Percentiles rank a stretch among this genome's conserved stretches.
phyloP scores from a whole-genome alignment of 345 rosid species.

The Orychophragmus violaceus region DNA sequence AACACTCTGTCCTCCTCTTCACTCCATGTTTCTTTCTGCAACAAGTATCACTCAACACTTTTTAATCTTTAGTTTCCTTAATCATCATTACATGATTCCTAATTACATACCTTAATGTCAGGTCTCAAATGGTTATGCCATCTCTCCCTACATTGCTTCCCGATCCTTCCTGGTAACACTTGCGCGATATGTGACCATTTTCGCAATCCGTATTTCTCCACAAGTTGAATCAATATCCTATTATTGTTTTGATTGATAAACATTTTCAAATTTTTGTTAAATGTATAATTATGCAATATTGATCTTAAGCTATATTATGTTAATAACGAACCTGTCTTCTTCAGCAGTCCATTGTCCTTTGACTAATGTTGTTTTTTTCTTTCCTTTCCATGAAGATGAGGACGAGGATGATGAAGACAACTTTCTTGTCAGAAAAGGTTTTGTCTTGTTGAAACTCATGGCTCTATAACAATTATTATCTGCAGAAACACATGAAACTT shows the following conservation, averaged over 20 bases:
- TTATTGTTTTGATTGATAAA: neutral
- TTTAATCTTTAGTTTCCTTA: neutral
- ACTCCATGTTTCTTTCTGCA: slow-evolving; percentile 84
- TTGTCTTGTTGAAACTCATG: slow-evolving; percentile 30
- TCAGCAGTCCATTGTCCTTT: slow-evolving; percentile 94
- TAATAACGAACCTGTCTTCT: slow-evolving; percentile 65
- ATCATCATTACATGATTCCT: neutral
- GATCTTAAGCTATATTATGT: neutral
- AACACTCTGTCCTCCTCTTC: slow-evolving; percentile 84
- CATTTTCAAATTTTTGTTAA: neutral
- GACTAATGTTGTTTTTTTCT: slow-evolving; percentile 51
- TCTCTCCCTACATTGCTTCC: slow-evolving; percentile 88
- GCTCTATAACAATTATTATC: slow-evolving; percentile 31
- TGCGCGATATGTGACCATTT: slow-evolving; percentile 73
- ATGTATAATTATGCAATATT: slow-evolving; percentile 6
- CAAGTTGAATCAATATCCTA: slow-evolving; percentile 49
- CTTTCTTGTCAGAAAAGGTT: slow-evolving; percentile 33
- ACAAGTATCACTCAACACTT: neutral
- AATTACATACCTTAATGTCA: slow-evolving; percentile 57
- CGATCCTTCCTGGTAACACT: slow-evolving; percentile 54
- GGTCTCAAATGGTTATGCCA: slow-evolving; percentile 90
- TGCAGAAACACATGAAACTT: slow-evolving; percentile 49
- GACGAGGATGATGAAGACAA: slow-evolving; percentile 25
- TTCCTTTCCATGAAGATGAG: slow-evolving; percentile 36
- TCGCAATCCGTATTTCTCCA: slow-evolving; percentile 43